phyloP scores from a whole-genome alignment of 2,329 filamentous ascomycete genomes.

The Apiospora arundinis region DNA sequence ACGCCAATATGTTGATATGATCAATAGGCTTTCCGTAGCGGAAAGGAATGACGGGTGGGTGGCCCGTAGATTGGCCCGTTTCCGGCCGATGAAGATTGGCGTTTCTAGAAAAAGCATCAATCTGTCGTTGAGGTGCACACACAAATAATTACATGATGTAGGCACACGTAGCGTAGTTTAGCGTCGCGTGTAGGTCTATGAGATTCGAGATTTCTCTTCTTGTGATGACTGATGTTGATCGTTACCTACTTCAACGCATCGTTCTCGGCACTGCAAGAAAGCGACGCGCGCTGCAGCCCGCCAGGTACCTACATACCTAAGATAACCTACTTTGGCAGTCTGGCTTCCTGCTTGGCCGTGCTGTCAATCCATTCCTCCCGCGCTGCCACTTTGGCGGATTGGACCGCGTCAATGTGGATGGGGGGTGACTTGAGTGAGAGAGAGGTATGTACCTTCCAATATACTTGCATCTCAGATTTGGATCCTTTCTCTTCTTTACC shows the following conservation, averaged over 20 bases:
- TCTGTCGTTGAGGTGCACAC: not conserved
- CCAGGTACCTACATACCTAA: not conserved
- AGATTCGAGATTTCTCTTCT: not conserved
- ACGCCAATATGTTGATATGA: not conserved
- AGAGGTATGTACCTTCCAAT: not conserved
- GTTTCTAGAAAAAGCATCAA: constrained; percentile 15
- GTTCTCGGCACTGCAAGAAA: constrained; percentile 7
- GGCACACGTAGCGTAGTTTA: not conserved
- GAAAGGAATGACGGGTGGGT: not conserved
- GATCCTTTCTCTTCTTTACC: not conserved
- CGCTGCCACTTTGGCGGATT: constrained; percentile 5
- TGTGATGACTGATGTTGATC: constrained; percentile 1
- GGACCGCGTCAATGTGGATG: not conserved
- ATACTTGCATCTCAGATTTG: constrained; percentile 3
- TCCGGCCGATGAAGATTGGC: constrained; percentile 7
- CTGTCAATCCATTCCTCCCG: constrained; percentile 3
- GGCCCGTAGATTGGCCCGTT: constrained; percentile 11
- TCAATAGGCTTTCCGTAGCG: not conserved
- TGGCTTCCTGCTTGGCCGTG: constrained; percentile 1
- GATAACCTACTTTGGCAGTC: not conserved
- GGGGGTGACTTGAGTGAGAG: not conserved
- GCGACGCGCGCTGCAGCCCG: not conserved
- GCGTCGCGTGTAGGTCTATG: not conserved
- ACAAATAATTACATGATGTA: not conserved
- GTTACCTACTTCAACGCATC: not conserved